Base-by-base conservation (phyloP, 345 rosid genomes). In the Reutealis trisperma region DNA sequence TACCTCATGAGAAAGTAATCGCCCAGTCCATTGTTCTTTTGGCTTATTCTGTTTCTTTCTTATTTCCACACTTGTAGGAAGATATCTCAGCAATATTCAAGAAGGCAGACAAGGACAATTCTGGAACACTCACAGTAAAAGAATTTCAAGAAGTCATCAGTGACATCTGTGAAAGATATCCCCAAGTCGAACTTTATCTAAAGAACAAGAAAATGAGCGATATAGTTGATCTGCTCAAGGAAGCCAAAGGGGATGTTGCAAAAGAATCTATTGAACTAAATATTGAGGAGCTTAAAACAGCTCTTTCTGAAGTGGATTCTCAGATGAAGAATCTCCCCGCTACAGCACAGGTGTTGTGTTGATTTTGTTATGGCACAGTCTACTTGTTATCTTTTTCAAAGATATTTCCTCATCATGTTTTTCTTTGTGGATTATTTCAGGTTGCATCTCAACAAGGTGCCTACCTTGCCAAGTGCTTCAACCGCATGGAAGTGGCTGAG, bases 311-410 rank as follows among this genome's bases (percentile, higher is more conserved):
- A 76, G 98, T 90, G 78, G 99, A 96, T 84, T 80, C 93, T 37
- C 85, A 91, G 90, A 88, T 93, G 98, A 96, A 93, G 84, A 85
- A 84, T 83, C 97, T 92, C 41, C 98, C 98, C 22, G 99, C 98
- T 54, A 96, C 99, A 37, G 99, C 99, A 10, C 99, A 96, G 97
- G 98, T 92, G 22, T 41, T 59, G 4, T 47, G 61, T 55, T 24
- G 21, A 34, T 69, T 45, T 41, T 37, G 2, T 12, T 58, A 30
- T 25, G 42, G 41, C 10, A n/a, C 24, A 22, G 12, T 24, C 22
- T 27, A 44, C 59, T 15, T 24, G 32, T 55, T 4, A 63, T 49
- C 41, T 45, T 16, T 61, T 64, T 34, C 22, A 24, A 41, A 0
- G 27, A 57, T 3, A 27, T 67, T 11, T 15, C 11, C n/a, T 25